phyloP scores from a whole-genome alignment of 2,329 filamentous ascomycete species.

The Trichophyton schoenleinii region DNA sequence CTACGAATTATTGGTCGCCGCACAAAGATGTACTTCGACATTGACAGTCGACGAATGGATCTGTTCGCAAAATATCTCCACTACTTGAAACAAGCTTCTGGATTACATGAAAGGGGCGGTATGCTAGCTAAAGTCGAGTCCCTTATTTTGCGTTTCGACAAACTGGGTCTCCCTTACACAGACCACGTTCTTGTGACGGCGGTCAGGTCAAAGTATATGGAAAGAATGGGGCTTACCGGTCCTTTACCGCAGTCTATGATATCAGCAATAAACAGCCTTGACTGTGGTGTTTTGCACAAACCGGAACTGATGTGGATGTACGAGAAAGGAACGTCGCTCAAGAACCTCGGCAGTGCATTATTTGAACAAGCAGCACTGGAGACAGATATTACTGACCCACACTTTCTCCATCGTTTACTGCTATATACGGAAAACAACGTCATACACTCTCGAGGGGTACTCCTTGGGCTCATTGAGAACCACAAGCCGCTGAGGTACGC shows the following conservation, averaged over 20 bases:
- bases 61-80: slow-evolving; percentile 4
- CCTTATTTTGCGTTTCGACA: background rate
- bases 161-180: background rate
- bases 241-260: background rate
- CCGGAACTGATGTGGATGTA: background rate
- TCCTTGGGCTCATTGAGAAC: slow-evolving; percentile 25
- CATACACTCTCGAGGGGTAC: slow-evolving; percentile 15
- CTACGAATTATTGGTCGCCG: slow-evolving; percentile 4
- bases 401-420: slow-evolving; percentile 22
- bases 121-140: background rate
- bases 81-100: background rate
- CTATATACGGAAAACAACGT: slow-evolving; percentile 21
- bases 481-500: slow-evolving; percentile 30
- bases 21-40: background rate
- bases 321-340: background rate
- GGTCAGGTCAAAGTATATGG: background rate
- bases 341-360: background rate
- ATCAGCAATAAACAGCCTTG: background rate
- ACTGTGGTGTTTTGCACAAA: background rate
- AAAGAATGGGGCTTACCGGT: background rate
- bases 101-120: background rate
- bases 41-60: background rate
- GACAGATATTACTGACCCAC: slow-evolving; percentile 24
- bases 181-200: background rate
- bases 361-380: background rate